Percentiles rank a stretch among this genome's conserved stretches.
Conservation (phyloP, 805 yeast species). For the Cyberlindnera petersonii region DNA sequence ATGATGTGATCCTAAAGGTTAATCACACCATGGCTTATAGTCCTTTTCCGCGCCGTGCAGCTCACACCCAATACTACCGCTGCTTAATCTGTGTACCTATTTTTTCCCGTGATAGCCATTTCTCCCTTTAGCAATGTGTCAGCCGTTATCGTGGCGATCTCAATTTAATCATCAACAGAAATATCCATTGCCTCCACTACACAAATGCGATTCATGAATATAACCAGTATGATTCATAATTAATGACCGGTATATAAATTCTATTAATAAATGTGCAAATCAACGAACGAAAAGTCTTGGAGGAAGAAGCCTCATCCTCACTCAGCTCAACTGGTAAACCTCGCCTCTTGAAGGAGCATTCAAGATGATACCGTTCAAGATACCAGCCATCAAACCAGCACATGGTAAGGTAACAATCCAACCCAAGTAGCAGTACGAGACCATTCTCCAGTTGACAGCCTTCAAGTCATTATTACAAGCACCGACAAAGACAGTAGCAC, state of each 20-base stretch:
- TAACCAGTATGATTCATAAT: too few relatives aligned
- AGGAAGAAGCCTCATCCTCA: not conserved
- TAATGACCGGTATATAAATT: too few relatives aligned
- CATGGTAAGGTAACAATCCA: conserved; percentile 72
- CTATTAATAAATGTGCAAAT: too few relatives aligned
- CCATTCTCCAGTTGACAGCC: conserved; percentile 76
- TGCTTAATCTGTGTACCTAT: too few relatives aligned
- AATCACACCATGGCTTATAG: too few relatives aligned
- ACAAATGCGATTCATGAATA: too few relatives aligned
- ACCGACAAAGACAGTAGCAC: conserved; percentile 75
- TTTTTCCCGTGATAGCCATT: not conserved
- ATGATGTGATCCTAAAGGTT: too few relatives aligned
- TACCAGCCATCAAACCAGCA: conserved; percentile 71
- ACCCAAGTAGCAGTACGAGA: conserved; percentile 63
- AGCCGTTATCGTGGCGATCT: not conserved
- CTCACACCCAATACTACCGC: not conserved
- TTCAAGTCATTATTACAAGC: conserved; percentile 60
- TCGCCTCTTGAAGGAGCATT: conserved; percentile 55
- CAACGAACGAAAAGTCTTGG: not conserved
- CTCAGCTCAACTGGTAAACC: conserved; percentile 20
- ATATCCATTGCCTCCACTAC: too few relatives aligned
- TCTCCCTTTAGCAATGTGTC: not conserved
- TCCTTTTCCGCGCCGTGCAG: too few relatives aligned
- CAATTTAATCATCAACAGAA: too few relatives aligned
- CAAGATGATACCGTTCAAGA: conserved; percentile 56